Conservation (phyloP, 2,329 filamentous ascomycete genomes). For the Septoria linicola region DNA sequence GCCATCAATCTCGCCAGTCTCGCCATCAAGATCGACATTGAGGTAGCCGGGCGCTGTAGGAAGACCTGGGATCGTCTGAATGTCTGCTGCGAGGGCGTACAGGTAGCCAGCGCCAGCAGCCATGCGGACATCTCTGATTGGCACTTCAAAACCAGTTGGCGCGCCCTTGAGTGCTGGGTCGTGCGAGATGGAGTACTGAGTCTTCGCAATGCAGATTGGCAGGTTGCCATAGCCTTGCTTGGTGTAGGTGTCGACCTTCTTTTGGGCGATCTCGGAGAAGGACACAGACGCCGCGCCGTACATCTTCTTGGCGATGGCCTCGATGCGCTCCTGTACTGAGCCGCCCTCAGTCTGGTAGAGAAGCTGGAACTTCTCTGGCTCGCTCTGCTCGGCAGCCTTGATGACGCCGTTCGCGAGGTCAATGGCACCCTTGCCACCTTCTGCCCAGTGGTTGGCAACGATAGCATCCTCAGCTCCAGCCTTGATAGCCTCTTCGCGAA, state of each 20-base stretch:
- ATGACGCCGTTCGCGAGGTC: slow-evolving; percentile 87
- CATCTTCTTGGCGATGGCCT: slow-evolving; percentile 87
- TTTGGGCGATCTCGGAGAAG: slow-evolving; percentile 89
- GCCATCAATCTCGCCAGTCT: slow-evolving; percentile 59
- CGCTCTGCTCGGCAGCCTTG: slow-evolving; percentile 75
- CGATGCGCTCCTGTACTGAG: slow-evolving; percentile 79
- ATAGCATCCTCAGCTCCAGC: slow-evolving; percentile 94
- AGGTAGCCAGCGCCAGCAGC: slow-evolving; percentile 92
- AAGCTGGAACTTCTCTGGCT: slow-evolving; percentile 73
- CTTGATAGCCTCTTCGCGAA: slow-evolving; percentile 85
- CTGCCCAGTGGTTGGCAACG: slow-evolving; percentile 92
- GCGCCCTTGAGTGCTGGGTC: slow-evolving; percentile 93
- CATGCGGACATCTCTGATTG: slow-evolving; percentile 89
- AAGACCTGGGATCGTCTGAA: slow-evolving; percentile 95
- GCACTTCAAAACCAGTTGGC: slow-evolving; percentile 88
- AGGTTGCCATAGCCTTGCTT: slow-evolving; percentile 88
- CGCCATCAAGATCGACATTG: slow-evolving; percentile 72
- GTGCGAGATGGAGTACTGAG: slow-evolving; percentile 93
- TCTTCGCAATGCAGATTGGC: slow-evolving; percentile 97
- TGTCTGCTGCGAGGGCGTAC: slow-evolving; percentile 93
- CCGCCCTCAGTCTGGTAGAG: slow-evolving; percentile 77
- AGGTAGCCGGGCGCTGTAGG: slow-evolving; percentile 94
- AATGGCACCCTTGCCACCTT: slow-evolving; percentile 85
- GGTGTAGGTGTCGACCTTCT: slow-evolving; percentile 94
- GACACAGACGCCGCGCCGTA: slow-evolving; percentile 88